Evolutionary conservation across 2,329 filamentous ascomycete species (phyloP).

Genomic region (Aspergillus niger): DNA sequence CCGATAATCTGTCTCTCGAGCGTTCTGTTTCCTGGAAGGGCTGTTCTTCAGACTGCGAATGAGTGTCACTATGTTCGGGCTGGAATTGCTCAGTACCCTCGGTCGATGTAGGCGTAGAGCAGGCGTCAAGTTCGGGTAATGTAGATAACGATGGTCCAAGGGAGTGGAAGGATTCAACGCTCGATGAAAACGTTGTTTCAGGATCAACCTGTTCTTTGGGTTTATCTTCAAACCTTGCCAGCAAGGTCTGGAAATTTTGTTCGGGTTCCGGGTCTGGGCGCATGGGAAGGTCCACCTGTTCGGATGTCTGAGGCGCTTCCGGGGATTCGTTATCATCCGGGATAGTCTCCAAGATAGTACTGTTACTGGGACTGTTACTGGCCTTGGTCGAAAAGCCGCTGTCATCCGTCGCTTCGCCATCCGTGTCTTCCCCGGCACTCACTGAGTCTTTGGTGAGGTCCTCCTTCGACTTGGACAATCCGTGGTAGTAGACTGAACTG

Average conservation of each 20-base stretch:
- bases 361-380: conserved; percentile 29
- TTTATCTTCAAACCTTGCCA: conserved; percentile 41
- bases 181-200: conserved; percentile 38
- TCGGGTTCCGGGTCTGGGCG: conserved; percentile 33
- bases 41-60: neutral
- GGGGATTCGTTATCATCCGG: conserved; percentile 22
- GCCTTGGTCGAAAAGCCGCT: conserved; percentile 29
- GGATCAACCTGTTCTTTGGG: conserved; percentile 30
- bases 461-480: conserved; percentile 18
- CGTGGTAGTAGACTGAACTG: conserved; percentile 17
- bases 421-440: conserved; percentile 37
- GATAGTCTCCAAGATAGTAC: conserved; percentile 27
- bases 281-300: conserved; percentile 14
- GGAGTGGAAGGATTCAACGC: conserved; percentile 49
- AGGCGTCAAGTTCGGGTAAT: conserved; percentile 22
- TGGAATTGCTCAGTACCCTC: conserved; percentile 7
- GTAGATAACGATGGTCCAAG: conserved; percentile 27
- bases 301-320: conserved; percentile 13
- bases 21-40: conserved; percentile 32
- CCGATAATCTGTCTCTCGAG: neutral
- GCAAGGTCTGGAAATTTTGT: conserved; percentile 39
- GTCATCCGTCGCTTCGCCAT: conserved; percentile 36
- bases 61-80: neutral
- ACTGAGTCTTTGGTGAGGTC: conserved; percentile 24
- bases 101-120: conserved; percentile 22